Percentiles rank a stretch among this genome's conserved stretches.
phyloP scores from a whole-genome alignment of 2,329 filamentous ascomycete genomes.

The Paecilomyces niveus region DNA sequence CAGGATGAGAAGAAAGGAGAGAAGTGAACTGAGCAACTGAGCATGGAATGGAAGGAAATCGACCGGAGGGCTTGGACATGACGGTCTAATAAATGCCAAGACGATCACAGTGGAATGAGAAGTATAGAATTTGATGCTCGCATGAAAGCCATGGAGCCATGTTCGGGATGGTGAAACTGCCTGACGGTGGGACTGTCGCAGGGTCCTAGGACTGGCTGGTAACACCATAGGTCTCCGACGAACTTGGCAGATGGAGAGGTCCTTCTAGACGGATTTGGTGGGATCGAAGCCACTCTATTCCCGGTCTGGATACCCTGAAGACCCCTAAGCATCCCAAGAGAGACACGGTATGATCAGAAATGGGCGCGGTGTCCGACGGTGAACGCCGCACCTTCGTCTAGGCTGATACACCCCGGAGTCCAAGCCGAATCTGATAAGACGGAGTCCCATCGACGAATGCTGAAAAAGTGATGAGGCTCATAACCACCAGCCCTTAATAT shows the following conservation, averaged over 20 bases:
- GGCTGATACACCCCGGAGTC: not conserved
- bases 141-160: constrained; percentile 14
- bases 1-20: constrained; percentile 4
- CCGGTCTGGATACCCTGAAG: not conserved
- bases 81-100: constrained; percentile 8
- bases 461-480: not conserved
- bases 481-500: not conserved
- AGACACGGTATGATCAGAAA: not conserved
- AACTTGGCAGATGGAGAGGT: not conserved
- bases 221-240: not conserved
- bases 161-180: constrained; percentile 9
- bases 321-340: not conserved
- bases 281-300: not conserved
- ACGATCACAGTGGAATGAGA: constrained; percentile 2
- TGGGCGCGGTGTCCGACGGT: not conserved
- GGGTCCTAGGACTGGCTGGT: not conserved
- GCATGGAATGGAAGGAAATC: constrained; percentile 6
- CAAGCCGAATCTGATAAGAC: not conserved
- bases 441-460: not conserved
- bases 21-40: constrained; percentile 5
- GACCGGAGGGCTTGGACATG: constrained; percentile 5
- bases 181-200: constrained; percentile 6
- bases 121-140: constrained; percentile 11
- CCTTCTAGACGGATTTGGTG: not conserved
- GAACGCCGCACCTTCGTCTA: constrained; percentile 6